Percentiles rank a stretch among this genome's conserved stretches.
Evolutionary conservation across 805 yeast genomes (phyloP).

Genomic region (Candida chilensis): DNA sequence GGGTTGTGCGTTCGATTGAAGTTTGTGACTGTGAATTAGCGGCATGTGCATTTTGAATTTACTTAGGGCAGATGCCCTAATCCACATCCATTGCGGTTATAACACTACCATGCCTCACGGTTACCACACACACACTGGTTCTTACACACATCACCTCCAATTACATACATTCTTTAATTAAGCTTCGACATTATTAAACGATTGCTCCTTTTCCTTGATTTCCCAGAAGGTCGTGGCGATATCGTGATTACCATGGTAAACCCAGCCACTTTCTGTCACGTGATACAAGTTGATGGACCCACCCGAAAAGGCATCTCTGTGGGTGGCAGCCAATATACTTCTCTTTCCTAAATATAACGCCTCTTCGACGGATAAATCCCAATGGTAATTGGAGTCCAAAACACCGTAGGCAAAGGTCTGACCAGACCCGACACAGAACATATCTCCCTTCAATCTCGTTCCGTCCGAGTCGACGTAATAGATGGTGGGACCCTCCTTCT

Average conservation of each 20-base stretch:
- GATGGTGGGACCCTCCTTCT: slow-evolving; percentile 91
- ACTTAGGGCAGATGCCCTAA: no score
- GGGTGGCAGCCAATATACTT: slow-evolving; percentile 94
- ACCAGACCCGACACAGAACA: slow-evolving; percentile 98
- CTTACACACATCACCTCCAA: no score
- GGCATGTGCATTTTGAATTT: no score
- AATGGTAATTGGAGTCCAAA: slow-evolving; percentile 79
- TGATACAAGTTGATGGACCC: slow-evolving; percentile 92
- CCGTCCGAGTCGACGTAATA: slow-evolving; percentile 98
- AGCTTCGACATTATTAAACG: slow-evolving; percentile 74
- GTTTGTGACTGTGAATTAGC: no score
- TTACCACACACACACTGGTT: no score
- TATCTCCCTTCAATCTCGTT: slow-evolving; percentile 86
- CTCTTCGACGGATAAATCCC: slow-evolving; percentile 91
- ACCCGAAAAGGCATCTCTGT: slow-evolving; percentile 97
- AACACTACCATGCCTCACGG: no score
- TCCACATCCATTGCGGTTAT: no score
- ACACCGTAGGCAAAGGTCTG: slow-evolving; percentile 99
- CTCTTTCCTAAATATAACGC: slow-evolving; percentile 92
- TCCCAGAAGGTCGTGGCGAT: slow-evolving; percentile 91
- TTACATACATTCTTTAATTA: slow-evolving; percentile 8
- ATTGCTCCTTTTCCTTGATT: slow-evolving; percentile 76
- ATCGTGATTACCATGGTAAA: slow-evolving; percentile 89
- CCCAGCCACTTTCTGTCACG: slow-evolving; percentile 92
- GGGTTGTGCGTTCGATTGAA: no score